Evolutionary conservation across 768 basidiomycete species (phyloP).

Genomic region (Tephrocybe sp.): DNA sequence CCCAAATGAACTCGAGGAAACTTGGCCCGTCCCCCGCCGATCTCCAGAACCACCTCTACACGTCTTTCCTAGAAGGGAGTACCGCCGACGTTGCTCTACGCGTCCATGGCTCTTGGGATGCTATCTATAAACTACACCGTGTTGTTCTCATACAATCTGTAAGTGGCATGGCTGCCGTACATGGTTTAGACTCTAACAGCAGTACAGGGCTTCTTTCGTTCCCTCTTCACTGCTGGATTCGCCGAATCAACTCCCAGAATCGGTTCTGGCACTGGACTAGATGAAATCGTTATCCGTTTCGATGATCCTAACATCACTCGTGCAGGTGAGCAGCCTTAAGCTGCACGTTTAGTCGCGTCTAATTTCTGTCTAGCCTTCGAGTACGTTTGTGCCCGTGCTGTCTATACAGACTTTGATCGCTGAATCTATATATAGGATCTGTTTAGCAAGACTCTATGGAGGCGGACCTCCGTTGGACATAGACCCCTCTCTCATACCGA

Average conservation of each 20-base stretch:
- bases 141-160: constrained; percentile 90
- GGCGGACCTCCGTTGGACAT: constrained; percentile 77
- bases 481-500: constrained; percentile 64
- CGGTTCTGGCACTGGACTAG: constrained; percentile 30
- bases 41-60: constrained; percentile 77
- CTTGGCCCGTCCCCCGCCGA: constrained; percentile 48
- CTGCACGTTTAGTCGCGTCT: constrained; percentile 8
- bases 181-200: not conserved
- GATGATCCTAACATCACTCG: constrained; percentile 89
- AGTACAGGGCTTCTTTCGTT: constrained; percentile 79
- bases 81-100: constrained; percentile 80
- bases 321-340: constrained; percentile 53
- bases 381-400: constrained; percentile 48
- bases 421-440: constrained; percentile 53
- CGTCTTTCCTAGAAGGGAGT: constrained; percentile 65
- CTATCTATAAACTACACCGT: constrained; percentile 77
- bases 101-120: constrained; percentile 64
- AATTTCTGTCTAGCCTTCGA: constrained; percentile 67
- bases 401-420: not conserved
- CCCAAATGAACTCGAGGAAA: constrained; percentile 34
- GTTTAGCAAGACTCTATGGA: constrained; percentile 85
- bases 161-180: constrained; percentile 23
- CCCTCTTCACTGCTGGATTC: constrained; percentile 83
- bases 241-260: constrained; percentile 50
- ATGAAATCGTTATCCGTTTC: constrained; percentile 70